Conservation (phyloP, 208 protist species). For the Leishmania tarentolae region DNA sequence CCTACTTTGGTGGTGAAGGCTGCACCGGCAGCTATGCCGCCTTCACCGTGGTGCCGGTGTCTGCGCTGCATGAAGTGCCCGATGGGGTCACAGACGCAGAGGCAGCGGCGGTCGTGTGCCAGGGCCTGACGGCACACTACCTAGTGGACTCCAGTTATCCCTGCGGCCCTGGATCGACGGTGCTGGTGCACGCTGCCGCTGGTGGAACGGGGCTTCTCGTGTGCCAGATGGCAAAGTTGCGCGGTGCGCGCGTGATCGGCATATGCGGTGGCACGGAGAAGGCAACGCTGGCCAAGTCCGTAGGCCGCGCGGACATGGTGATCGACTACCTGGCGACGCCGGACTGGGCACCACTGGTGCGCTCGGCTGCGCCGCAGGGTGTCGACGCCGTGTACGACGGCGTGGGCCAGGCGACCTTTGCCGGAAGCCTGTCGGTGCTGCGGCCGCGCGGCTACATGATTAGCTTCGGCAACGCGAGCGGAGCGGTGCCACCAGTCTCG, state of each 20-base stretch:
- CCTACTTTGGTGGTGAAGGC: constrained; percentile 53
- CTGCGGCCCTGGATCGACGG: constrained; percentile 41
- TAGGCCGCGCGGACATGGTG: constrained; percentile 69
- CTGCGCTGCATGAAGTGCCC: constrained; percentile 36
- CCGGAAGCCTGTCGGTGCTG: constrained; percentile 67
- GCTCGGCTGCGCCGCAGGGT: constrained; percentile 40
- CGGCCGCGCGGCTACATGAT: constrained; percentile 83
- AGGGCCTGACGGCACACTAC: constrained; percentile 93
- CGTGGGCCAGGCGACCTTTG: constrained; percentile 84
- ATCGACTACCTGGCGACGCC: constrained; percentile 62
- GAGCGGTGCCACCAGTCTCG: constrained; percentile 63
- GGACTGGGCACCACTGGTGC: constrained; percentile 66
- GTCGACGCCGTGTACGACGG: constrained; percentile 91
- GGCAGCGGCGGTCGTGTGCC: constrained; percentile 63
- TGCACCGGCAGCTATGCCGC: constrained; percentile 62
- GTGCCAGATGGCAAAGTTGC: constrained; percentile 91
- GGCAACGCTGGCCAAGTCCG: constrained; percentile 42
- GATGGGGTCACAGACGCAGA: constrained; percentile 50
- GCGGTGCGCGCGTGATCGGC: constrained; percentile 91
- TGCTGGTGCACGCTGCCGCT: constrained; percentile 89
- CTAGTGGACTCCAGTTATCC: constrained; percentile 64
- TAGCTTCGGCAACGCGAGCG: constrained; percentile 92
- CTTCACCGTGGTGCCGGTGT: constrained; percentile 46
- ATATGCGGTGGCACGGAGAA: constrained; percentile 80
- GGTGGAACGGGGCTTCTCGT: constrained; percentile 85